Evolutionary conservation across 1,284 basidiomycete genomes (phyloP).

Genomic region (Leccinum subrobustum): DNA sequence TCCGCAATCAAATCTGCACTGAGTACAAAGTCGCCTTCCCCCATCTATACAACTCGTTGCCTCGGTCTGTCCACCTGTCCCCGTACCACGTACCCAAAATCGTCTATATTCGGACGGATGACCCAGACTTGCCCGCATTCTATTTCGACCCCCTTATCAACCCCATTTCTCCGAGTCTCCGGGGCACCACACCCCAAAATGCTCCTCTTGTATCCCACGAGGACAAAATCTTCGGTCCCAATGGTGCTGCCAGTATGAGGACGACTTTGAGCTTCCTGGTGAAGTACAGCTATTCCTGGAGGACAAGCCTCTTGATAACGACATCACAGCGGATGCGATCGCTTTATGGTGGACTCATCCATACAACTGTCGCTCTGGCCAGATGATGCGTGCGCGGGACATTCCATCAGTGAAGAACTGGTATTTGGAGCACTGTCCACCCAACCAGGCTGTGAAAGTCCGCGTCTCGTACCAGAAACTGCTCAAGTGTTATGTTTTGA

Average conservation of each 20-base stretch:
- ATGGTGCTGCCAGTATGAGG: conserved; percentile 70
- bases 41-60: conserved; percentile 97
- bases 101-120: conserved; percentile 98
- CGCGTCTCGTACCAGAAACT: conserved; percentile 99
- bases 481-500: conserved; percentile 94
- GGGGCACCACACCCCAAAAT: conserved; percentile 84
- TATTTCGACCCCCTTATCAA: conserved; percentile 99
- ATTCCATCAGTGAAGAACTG: conserved; percentile 96
- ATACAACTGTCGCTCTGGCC: conserved; percentile 90
- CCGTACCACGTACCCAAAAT: conserved; percentile 95
- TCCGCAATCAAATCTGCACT: conserved; percentile 94
- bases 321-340: conserved; percentile 94
- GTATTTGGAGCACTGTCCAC: conserved; percentile 98
- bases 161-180: conserved; percentile 75
- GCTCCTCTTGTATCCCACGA: conserved; percentile 80
- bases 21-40: conserved; percentile 99
- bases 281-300: conserved; percentile 82
- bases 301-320: conserved; percentile 82
- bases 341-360: conserved; percentile 99
- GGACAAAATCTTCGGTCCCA: conserved; percentile 86
- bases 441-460: conserved; percentile 95
- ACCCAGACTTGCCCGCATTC: conserved; percentile 98
- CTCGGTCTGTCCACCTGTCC: conserved; percentile 91
- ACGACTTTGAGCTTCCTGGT: conserved; percentile 88
- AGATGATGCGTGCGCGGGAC: conserved; percentile 93